A percentile compares a stretch with the other conserved stretches of the same genome.
Evolutionary conservation across 306 rosid genomes (phyloP).

Genomic region (Pyrus bretschneideri): DNA sequence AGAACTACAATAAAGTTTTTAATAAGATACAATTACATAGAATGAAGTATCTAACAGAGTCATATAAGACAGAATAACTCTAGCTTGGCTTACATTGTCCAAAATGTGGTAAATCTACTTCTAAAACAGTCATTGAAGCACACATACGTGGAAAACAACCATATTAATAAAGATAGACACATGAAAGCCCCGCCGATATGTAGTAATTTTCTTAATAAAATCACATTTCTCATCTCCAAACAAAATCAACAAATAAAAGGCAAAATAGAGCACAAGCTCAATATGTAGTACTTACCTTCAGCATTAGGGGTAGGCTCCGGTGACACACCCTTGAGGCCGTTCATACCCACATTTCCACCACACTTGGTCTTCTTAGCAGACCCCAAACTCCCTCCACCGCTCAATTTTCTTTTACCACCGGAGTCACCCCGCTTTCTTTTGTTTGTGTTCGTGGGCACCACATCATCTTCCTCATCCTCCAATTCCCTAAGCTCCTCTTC

Average conservation of each 20-base stretch:
- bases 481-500: constrained; percentile 44
- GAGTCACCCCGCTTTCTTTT: constrained; percentile 27
- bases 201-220: not conserved
- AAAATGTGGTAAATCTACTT: not conserved
- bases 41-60: not conserved
- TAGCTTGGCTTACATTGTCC: not conserved
- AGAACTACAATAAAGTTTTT: not conserved
- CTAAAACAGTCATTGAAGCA: not conserved
- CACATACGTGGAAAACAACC: not conserved
- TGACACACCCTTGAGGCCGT: constrained; percentile 23
- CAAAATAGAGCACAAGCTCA: not conserved
- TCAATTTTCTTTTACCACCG: constrained; percentile 38
- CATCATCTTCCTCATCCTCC: constrained; percentile 12
- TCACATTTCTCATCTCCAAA: not conserved
- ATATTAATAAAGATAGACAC: not conserved
- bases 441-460: constrained; percentile 1
- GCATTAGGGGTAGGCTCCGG: constrained; percentile 27
- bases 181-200: not conserved
- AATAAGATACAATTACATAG: not conserved
- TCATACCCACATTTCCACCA: constrained; percentile 17
- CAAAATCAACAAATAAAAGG: not conserved
- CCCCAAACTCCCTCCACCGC: constrained; percentile 26
- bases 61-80: not conserved
- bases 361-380: constrained; percentile 55
- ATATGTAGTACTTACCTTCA: constrained; percentile 43